Percentiles rank a stretch among this genome's conserved stretches.
phyloP scores from a whole-genome alignment of 805 yeast genomes.

The Ogataea nonfermentans region DNA sequence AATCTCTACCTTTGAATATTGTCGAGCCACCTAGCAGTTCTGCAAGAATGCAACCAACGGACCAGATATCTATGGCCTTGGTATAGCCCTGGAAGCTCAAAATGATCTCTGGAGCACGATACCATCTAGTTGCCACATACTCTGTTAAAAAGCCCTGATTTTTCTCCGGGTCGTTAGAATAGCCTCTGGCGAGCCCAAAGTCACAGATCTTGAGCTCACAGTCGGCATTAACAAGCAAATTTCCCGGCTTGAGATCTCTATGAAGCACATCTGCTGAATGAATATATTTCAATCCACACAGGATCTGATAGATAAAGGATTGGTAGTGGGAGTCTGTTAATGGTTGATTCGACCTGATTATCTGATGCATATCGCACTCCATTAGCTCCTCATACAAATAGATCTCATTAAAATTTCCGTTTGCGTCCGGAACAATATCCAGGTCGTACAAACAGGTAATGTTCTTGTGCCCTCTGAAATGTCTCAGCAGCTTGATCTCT shows the following conservation, averaged over 20 bases:
- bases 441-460: constrained; percentile 93
- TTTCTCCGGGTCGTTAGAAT: constrained; percentile 73
- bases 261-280: constrained; percentile 96
- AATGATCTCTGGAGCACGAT: constrained; percentile 98
- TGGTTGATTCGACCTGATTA: constrained; percentile 89
- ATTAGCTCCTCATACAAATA: constrained; percentile 93
- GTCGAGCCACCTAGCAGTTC: constrained; percentile 91
- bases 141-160: constrained; percentile 95
- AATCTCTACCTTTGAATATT: constrained; percentile 91
- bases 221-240: constrained; percentile 88
- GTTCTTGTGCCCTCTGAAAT: constrained; percentile 94
- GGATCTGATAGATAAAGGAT: constrained; percentile 84
- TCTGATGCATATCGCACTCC: constrained; percentile 99
- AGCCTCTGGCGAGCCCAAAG: constrained; percentile 94
- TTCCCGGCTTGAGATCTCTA: constrained; percentile 93
- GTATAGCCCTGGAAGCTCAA: constrained; percentile 91
- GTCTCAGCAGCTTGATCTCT: constrained; percentile 85
- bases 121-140: constrained; percentile 98
- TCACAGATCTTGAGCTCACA: constrained; percentile 96
- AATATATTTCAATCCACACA: constrained; percentile 90
- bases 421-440: constrained; percentile 76
- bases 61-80: constrained; percentile 96
- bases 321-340: constrained; percentile 95
- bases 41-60: constrained; percentile 95
- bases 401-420: constrained; percentile 80